Percentiles rank a stretch among this genome's conserved stretches.
Conservation (phyloP, 2,329 filamentous ascomycete genomes). For the Massarina eburnea region DNA sequence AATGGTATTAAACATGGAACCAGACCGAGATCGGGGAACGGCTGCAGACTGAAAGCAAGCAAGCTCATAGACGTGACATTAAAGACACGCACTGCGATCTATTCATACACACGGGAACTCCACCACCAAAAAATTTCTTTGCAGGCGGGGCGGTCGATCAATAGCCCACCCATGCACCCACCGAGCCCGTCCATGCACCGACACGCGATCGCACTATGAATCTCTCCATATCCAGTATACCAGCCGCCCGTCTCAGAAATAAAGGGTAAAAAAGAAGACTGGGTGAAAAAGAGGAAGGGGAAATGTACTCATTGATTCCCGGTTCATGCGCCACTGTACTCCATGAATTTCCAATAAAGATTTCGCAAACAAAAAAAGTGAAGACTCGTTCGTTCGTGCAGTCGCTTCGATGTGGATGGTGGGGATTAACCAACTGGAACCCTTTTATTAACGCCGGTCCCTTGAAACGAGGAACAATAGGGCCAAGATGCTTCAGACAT, state of each 20-base stretch:
- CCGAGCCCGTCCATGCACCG: constrained; percentile 15
- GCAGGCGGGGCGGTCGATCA: not conserved
- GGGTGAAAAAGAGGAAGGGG: constrained; percentile 21
- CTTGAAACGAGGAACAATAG: constrained; percentile 11
- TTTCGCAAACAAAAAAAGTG: constrained; percentile 22
- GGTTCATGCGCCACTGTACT: constrained; percentile 29
- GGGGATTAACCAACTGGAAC: constrained; percentile 28
- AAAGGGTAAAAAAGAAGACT: constrained; percentile 28
- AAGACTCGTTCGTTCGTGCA: constrained; percentile 18
- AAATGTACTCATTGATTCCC: constrained; percentile 1
- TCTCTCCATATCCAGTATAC: constrained; percentile 33
- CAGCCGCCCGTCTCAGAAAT: constrained; percentile 35
- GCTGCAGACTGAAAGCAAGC: not conserved
- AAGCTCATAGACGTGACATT: constrained; percentile 20
- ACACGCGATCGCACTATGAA: constrained; percentile 36
- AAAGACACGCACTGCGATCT: constrained; percentile 6
- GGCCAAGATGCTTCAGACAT: constrained; percentile 40
- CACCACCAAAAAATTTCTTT: not conserved
- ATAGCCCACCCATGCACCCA: constrained; percentile 10
- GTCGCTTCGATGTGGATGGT: not conserved
- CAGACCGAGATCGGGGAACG: not conserved
- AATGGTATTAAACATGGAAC: constrained; percentile 6
- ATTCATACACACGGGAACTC: not conserved
- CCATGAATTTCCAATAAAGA: constrained; percentile 23
- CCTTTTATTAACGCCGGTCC: constrained; percentile 40